Conservation (phyloP, 768 basidiomycete genomes). For the Xerocomus spinulosus region DNA sequence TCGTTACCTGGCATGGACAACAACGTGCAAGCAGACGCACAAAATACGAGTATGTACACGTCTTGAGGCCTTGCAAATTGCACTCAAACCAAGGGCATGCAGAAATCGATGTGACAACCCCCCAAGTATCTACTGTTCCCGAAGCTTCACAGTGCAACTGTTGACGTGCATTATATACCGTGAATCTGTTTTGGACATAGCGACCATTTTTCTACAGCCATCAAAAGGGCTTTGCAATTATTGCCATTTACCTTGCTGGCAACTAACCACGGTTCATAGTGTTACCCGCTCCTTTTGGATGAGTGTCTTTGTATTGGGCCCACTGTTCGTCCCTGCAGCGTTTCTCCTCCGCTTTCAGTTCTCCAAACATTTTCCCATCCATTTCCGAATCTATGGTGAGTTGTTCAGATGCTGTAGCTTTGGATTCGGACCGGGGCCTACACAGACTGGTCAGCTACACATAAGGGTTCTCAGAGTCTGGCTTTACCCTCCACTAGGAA, state of each 20-base stretch:
- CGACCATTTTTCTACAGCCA: constrained; percentile 15
- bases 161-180: constrained; percentile 39
- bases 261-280: constrained; percentile 82
- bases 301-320: constrained; percentile 81
- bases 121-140: constrained; percentile 62
- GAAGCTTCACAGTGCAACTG: constrained; percentile 87
- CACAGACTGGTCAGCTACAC: constrained; percentile 6
- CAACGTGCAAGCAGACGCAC: constrained; percentile 56
- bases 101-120: constrained; percentile 92
- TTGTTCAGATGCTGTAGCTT: constrained; percentile 70
- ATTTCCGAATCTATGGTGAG: constrained; percentile 75
- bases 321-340: constrained; percentile 86
- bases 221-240: constrained; percentile 4
- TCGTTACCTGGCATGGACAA: constrained; percentile 95
- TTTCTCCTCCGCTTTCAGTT: constrained; percentile 69
- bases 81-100: constrained; percentile 7
- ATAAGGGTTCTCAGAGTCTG: background rate
- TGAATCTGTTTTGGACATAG: constrained; percentile 24
- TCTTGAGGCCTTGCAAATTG: background rate
- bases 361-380: constrained; percentile 71
- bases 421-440: constrained; percentile 68
- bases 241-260: constrained; percentile 7
- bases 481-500: constrained; percentile 84
- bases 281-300: constrained; percentile 92
- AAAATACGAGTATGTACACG: constrained; percentile 41